A percentile compares a stretch with the other conserved stretches of the same genome.
Conservation (phyloP, 495 filamentous ascomycete species). For the Alectoria sarmentosa region DNA sequence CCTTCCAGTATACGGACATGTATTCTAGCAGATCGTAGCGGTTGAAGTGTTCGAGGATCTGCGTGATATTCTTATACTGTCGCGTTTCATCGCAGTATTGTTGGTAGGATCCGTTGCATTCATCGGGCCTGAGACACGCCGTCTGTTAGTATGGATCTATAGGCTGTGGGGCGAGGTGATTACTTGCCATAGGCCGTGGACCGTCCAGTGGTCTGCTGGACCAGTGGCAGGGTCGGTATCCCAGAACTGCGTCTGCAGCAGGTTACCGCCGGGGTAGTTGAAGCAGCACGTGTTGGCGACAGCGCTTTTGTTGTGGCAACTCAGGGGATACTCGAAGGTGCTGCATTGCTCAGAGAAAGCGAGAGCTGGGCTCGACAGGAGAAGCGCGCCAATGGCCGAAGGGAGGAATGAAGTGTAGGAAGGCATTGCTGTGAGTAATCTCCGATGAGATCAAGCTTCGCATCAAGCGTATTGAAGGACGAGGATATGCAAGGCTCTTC, state of each 20-base stretch:
- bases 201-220: slow-evolving; percentile 69
- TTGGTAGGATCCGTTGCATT: slow-evolving; percentile 73
- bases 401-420: background rate
- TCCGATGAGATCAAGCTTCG: background rate
- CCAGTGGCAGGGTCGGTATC: slow-evolving; percentile 63
- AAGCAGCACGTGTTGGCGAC: slow-evolving; percentile 10
- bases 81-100: slow-evolving; percentile 61
- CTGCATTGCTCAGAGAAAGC: slow-evolving; percentile 4
- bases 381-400: background rate
- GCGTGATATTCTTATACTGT: slow-evolving; percentile 60
- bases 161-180: background rate
- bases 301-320: slow-evolving; percentile 1
- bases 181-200: slow-evolving; percentile 69
- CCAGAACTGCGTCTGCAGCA: slow-evolving; percentile 74
- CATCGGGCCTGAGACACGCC: slow-evolving; percentile 54
- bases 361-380: slow-evolving; percentile 1
- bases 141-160: background rate
- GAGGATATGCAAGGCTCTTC: slow-evolving; percentile 2
- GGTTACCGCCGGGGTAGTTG: slow-evolving; percentile 13
- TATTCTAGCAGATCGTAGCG: slow-evolving; percentile 55
- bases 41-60: slow-evolving; percentile 54
- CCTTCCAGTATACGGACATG: slow-evolving; percentile 76
- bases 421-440: background rate
- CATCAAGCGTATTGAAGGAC: background rate
- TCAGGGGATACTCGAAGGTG: slow-evolving; percentile 4